Conservation (phyloP, 2,329 filamentous ascomycete species). For the Diplodia mutila region DNA sequence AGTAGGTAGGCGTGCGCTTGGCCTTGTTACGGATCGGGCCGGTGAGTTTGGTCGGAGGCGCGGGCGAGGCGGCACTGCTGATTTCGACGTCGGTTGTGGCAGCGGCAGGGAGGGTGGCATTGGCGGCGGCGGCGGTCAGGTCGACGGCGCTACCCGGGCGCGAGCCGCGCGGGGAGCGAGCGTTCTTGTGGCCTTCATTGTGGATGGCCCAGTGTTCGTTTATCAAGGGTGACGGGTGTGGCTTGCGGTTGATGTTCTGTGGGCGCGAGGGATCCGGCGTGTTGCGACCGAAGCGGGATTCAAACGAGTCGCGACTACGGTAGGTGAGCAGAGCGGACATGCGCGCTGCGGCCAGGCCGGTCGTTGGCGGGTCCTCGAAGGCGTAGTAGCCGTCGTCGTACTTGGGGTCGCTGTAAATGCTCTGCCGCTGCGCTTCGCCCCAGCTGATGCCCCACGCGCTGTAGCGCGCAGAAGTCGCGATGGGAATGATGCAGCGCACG, state of each 20-base stretch:
- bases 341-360: conserved; percentile 88
- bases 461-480: conserved; percentile 82
- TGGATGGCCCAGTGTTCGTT: conserved; percentile 57
- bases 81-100: conserved; percentile 52
- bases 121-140: conserved; percentile 33
- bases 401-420: conserved; percentile 97
- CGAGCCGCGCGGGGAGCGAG: conserved; percentile 49
- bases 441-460: conserved; percentile 91
- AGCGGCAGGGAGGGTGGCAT: conserved; percentile 31
- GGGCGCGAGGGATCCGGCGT: conserved; percentile 81
- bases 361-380: conserved; percentile 81
- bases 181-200: conserved; percentile 56
- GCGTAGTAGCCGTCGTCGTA: conserved; percentile 96
- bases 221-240: conserved; percentile 50
- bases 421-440: conserved; percentile 86
- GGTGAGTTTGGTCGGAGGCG: conserved; percentile 33
- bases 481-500: conserved; percentile 77
- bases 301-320: conserved; percentile 94
- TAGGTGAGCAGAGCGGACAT: conserved; percentile 98
- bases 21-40: conserved; percentile 33
- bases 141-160: conserved; percentile 40
- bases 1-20: conserved; percentile 69
- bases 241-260: conserved; percentile 76
- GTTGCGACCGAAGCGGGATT: conserved; percentile 91
- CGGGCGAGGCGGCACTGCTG: conserved; percentile 44